Evolutionary conservation across 106 monocot genomes (phyloP).

Genomic region (Amphibolis antarctica): DNA sequence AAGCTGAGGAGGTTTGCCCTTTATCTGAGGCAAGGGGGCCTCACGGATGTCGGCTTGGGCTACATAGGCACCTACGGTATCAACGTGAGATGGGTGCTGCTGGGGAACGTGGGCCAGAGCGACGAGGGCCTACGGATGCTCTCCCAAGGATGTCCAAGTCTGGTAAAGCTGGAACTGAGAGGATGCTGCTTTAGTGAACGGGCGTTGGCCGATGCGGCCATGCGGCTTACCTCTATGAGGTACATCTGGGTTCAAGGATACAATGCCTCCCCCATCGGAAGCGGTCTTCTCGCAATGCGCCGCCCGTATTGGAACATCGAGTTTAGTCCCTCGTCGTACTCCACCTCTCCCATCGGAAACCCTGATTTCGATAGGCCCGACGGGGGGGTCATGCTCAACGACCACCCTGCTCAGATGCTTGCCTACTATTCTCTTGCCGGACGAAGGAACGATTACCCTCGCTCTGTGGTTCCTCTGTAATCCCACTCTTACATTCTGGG

Average conservation of each 20-base stretch:
- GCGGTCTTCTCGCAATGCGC: conserved; percentile 57
- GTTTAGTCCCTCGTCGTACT: conserved; percentile 61
- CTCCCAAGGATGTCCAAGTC: conserved; percentile 60
- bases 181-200: no score
- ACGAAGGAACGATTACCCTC: conserved; percentile 43
- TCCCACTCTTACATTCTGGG: no score
- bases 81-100: conserved; percentile 63
- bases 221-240: no score
- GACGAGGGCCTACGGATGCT: conserved; percentile 57
- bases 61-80: conserved; percentile 52
- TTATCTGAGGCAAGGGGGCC: no score
- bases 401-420: conserved; percentile 66
- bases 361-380: conserved; percentile 5
- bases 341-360: conserved; percentile 13
- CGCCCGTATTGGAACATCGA: conserved; percentile 90
- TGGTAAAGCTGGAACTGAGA: no score
- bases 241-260: no score
- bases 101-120: conserved; percentile 60
- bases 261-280: no score
- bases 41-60: no score
- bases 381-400: no score
- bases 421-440: conserved; percentile 96
- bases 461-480: conserved; percentile 47
- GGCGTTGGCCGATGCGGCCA: no score
- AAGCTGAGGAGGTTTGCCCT: conserved; percentile 76